Conservation (phyloP, 2,329 filamentous ascomycete species). For the Penicillium sp. region DNA sequence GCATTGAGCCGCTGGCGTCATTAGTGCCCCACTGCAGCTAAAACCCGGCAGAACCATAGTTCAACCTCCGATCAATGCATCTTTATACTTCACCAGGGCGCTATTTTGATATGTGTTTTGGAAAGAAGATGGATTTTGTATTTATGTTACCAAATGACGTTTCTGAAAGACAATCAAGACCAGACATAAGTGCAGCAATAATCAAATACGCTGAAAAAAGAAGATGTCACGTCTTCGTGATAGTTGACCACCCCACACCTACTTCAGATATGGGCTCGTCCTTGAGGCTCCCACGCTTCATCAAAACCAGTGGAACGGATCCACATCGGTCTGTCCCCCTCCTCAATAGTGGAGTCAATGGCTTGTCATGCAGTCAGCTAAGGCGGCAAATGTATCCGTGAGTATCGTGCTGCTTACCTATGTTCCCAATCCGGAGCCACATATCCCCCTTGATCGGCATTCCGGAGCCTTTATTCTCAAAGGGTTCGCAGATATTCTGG, state of each 20-base stretch:
- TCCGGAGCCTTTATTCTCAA: slow-evolving; percentile 27
- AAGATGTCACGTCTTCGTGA: neutral
- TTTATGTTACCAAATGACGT: too few relatives aligned
- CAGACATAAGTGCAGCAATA: neutral
- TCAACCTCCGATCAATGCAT: neutral
- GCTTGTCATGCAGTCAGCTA: slow-evolving; percentile 26
- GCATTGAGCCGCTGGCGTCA: slow-evolving; percentile 12
- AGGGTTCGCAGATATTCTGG: slow-evolving; percentile 48
- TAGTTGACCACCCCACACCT: neutral
- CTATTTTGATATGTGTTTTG: too few relatives aligned
- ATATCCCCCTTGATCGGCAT: slow-evolving; percentile 43
- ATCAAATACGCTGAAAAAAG: neutral
- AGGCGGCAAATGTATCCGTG: neutral
- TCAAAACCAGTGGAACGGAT: slow-evolving; percentile 44
- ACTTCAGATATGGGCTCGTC: slow-evolving; percentile 21
- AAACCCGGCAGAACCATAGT: slow-evolving; percentile 13
- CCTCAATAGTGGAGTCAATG: slow-evolving; percentile 37
- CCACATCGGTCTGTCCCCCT: slow-evolving; percentile 33
- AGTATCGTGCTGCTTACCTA: slow-evolving; percentile 34
- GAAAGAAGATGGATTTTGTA: too few relatives aligned
- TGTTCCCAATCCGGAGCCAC: slow-evolving; percentile 48
- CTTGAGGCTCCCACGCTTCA: slow-evolving; percentile 39
- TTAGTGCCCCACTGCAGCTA: slow-evolving; percentile 14
- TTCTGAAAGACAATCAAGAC: too few relatives aligned
- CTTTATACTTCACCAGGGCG: neutral